Percentiles rank a stretch among this genome's conserved stretches.
phyloP scores from a whole-genome alignment of 2,329 filamentous ascomycete species.

The Cordyceps militaris region DNA sequence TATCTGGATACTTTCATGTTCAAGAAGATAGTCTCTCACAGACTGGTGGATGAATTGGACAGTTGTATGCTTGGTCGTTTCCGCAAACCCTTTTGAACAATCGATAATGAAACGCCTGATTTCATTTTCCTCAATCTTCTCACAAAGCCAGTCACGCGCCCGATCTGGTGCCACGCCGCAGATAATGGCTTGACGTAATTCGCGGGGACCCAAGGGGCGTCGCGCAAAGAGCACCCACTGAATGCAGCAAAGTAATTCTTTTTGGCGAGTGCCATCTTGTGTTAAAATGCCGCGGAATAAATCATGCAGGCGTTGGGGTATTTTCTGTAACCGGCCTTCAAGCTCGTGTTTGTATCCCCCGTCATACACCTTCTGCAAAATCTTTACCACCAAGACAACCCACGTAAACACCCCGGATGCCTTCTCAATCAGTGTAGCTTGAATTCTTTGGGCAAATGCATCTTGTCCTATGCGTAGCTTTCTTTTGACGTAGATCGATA shows the following conservation, averaged over 20 bases:
- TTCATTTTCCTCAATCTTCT: slow-evolving; percentile 11
- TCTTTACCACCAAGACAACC: slow-evolving; percentile 32
- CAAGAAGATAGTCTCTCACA: slow-evolving; percentile 39
- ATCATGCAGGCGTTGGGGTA: slow-evolving; percentile 34
- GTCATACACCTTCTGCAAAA: slow-evolving; percentile 29
- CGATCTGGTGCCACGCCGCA: neutral
- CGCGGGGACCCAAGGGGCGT: slow-evolving; percentile 31
- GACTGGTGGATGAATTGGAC: slow-evolving; percentile 46
- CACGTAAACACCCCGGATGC: slow-evolving; percentile 38
- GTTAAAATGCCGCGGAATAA: slow-evolving; percentile 42
- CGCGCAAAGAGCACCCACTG: slow-evolving; percentile 46
- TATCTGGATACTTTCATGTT: slow-evolving; percentile 20
- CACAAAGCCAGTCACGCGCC: slow-evolving; percentile 8
- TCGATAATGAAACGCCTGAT: slow-evolving; percentile 29
- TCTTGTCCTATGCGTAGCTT: slow-evolving; percentile 10
- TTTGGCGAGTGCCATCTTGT: slow-evolving; percentile 22
- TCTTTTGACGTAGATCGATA: slow-evolving; percentile 16
- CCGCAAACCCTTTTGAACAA: slow-evolving; percentile 41
- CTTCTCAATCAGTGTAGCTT: slow-evolving; percentile 26
- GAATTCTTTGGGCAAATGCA: neutral
- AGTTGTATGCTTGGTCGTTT: slow-evolving; percentile 24
- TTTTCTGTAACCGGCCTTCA: slow-evolving; percentile 23
- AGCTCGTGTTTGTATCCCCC: slow-evolving; percentile 20
- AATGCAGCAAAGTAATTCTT: slow-evolving; percentile 38
- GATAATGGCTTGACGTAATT: slow-evolving; percentile 33